These are phyloP conservation scores for Monilinia fructigena DNA, from an alignment of 2,329 filamentous ascomycete genomes.

Conservation along the genomic window DNA sequence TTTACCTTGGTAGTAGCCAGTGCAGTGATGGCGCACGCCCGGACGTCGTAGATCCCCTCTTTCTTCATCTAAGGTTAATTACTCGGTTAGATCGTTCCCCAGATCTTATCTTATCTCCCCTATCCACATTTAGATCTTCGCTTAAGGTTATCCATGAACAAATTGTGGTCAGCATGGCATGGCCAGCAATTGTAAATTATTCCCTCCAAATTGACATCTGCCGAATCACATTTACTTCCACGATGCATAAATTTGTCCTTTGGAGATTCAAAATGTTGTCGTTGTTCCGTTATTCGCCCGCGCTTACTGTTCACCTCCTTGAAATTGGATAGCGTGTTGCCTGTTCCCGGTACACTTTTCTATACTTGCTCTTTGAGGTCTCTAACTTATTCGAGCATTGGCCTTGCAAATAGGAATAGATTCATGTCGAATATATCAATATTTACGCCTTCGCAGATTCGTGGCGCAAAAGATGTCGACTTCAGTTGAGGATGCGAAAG, in stretches of 20 bases:
- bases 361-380: background rate
- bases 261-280: background rate
- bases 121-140: background rate
- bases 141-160: background rate
- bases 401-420: background rate
- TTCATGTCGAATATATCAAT: background rate
- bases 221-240: background rate
- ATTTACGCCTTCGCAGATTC: background rate
- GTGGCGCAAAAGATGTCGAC: slow-evolving; percentile 15
- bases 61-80: too few relatives aligned
- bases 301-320: background rate
- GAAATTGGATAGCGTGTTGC: background rate
- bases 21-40: too few relatives aligned
- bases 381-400: background rate
- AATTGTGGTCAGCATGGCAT: background rate
- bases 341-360: background rate
- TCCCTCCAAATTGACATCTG: background rate
- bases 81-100: slow-evolving; percentile 1
- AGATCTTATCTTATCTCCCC: slow-evolving; percentile 11
- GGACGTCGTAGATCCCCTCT: too few relatives aligned
- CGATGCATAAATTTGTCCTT: background rate
- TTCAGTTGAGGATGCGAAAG: background rate
- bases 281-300: background rate
- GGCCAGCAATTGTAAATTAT: slow-evolving; percentile 21
- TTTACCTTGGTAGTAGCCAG: too few relatives aligned